Evolutionary conservation across 2,329 filamentous ascomycete genomes (phyloP).

Genomic region (Pseudocercospora eumusae): DNA sequence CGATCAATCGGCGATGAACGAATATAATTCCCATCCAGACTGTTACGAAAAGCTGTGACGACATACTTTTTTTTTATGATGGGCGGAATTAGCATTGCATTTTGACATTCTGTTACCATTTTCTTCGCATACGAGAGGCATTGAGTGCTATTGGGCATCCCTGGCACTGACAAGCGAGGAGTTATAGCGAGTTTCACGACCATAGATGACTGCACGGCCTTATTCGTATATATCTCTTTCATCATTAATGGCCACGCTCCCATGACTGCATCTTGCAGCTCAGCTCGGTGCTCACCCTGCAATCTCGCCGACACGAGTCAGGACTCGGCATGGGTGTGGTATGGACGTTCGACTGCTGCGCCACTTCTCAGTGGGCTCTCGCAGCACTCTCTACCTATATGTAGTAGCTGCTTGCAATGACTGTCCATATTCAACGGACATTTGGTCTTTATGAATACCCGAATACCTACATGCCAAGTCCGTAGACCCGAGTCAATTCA

Average conservation of each 20-base stretch:
- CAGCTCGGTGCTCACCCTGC: not conserved
- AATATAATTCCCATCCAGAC: too few species aligned
- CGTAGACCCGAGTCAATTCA: not conserved
- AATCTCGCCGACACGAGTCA: not conserved
- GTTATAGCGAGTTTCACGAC: not conserved
- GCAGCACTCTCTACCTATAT: not conserved
- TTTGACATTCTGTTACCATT: not conserved
- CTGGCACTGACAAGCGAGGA: conserved; percentile 4
- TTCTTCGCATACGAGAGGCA: conserved; percentile 1
- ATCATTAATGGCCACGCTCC: too few species aligned
- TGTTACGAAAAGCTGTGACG: not conserved
- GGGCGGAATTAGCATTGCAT: conserved; percentile 1
- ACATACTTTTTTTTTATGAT: not conserved
- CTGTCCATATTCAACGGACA: too few species aligned
- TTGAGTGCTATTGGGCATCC: conserved; percentile 7
- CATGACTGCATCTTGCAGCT: not conserved
- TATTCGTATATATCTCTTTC: not conserved
- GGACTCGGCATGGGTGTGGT: too few species aligned
- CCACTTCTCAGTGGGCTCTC: not conserved
- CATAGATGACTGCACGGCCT: conserved; percentile 4
- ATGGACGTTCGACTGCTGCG: not conserved
- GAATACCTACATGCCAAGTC: too few species aligned
- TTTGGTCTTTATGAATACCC: too few species aligned
- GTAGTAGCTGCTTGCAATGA: too few species aligned
- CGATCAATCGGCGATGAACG: conserved; percentile 16